These are phyloP conservation scores for Ogataea paraovalis DNA, from an alignment of 805 yeast species.

Conservation along the genomic window DNA sequence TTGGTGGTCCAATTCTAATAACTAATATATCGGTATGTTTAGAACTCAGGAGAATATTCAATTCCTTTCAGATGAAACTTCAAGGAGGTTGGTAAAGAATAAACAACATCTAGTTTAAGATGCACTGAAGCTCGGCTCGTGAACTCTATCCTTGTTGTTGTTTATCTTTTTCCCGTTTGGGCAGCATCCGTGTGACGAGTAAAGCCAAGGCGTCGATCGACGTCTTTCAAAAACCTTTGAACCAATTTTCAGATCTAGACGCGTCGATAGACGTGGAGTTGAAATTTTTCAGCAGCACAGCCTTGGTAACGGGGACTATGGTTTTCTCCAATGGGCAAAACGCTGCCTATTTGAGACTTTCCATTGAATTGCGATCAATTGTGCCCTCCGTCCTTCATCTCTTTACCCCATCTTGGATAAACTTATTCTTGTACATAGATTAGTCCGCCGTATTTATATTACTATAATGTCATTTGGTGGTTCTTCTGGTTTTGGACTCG, in stretches of 20 bases:
- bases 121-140: neutral
- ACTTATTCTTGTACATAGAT: too few relatives aligned
- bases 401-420: too few relatives aligned
- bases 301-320: neutral
- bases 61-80: too few relatives aligned
- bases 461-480: neutral
- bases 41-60: too few relatives aligned
- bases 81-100: too few relatives aligned
- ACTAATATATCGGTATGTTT: too few relatives aligned
- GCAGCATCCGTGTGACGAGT: neutral
- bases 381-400: too few relatives aligned
- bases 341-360: neutral
- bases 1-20: too few relatives aligned
- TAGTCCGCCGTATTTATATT: too few relatives aligned
- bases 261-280: neutral
- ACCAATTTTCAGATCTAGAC: too few relatives aligned
- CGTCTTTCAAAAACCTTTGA: too few relatives aligned
- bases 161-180: constrained; percentile 1
- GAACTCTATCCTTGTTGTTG: neutral
- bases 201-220: neutral
- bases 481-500: constrained; percentile 11
- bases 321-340: neutral
- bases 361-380: too few relatives aligned
- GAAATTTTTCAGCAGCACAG: neutral
- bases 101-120: neutral